Evolutionary conservation across 306 rosid genomes (phyloP), one percentile per base, ranked within the genome.

Genomic region (Castanopsis chinensis): DNA sequence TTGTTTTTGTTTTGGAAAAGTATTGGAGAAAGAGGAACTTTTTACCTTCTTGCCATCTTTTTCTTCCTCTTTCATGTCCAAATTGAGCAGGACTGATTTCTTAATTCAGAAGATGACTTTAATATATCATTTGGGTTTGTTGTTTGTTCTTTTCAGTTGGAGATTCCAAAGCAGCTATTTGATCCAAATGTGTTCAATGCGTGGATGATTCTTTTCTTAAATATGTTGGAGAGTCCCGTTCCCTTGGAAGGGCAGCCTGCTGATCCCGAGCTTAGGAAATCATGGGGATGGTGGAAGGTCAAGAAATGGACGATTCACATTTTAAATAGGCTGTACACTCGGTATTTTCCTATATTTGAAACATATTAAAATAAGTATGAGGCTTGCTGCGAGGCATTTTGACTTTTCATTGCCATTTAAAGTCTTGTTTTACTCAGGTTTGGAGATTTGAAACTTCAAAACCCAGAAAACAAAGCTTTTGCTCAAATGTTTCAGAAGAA

Each of bases 241-340:
- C 99, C 99, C 32, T 61, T 81, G 67, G 99, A 95, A 85, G 99
- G 99, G 72, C 94, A 93, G 83, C 97, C 99, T 73, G 76, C 80
- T 41, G 98, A 95, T 83, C 97, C 94, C 0, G 98, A 95, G 61
- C 86, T 85, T 71, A 83, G 95, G 82, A 95, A 95, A 83, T 80
- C 98, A 76, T 95, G 99, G 99, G 99, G 91, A 33, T 93, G 99
- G 99, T 95, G 99, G 99, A 95, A 95, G 89, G 99, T 93, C 88
- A 95, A 93, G 92, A 95, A 95, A 81, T 93, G 99, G 99, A 95
- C 99, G 9, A 94, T 93, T 76, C 99, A 91, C 79, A 95, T 95
- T 81, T 79, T 95, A 67, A 93, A 95, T 81, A 85, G 99, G 87
- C 89, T 95, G 74, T 95, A 88, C 83, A 95, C 98, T 61, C 92